A percentile compares a stretch with the other conserved stretches of the same genome.
Conservation (phyloP, 2,329 filamentous ascomycete species). For the Neofusicoccum laricinum region DNA sequence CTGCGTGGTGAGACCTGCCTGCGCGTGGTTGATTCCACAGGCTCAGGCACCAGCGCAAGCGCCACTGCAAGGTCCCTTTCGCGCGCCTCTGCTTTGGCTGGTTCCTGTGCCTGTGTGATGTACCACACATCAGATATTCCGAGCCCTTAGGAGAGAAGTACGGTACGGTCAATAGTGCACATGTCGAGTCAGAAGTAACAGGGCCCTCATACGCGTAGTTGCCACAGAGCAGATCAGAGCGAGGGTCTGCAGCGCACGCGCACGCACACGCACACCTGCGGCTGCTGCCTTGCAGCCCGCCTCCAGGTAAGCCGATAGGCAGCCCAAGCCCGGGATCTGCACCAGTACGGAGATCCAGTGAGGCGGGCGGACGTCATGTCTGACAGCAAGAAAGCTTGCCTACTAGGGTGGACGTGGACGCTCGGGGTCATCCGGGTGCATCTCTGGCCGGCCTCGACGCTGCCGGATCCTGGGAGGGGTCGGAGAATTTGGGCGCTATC, state of each 20-base stretch:
- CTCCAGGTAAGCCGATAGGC: not conserved
- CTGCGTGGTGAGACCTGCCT: constrained; percentile 1
- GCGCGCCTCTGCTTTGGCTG: not conserved
- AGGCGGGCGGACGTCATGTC: not conserved
- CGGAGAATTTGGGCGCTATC: too few relatives aligned
- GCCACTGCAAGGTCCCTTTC: not conserved
- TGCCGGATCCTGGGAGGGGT: too few relatives aligned
- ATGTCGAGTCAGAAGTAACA: not conserved
- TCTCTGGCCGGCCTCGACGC: not conserved
- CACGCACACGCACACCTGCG: not conserved
- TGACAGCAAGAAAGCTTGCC: not conserved
- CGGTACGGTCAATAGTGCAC: not conserved
- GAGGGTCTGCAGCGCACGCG: not conserved
- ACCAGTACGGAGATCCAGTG: not conserved
- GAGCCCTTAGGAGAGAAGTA: not conserved
- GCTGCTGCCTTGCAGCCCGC: not conserved
- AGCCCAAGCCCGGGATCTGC: not conserved
- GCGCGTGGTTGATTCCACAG: not conserved
- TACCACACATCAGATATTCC: not conserved
- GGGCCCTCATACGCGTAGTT: not conserved
- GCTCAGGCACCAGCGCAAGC: not conserved
- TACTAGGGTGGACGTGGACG: not conserved
- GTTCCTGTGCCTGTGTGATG: not conserved
- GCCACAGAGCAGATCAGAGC: not conserved
- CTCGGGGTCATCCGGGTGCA: not conserved